phyloP scores from a whole-genome alignment of 805 yeast genomes.

The Hanseniaspora guilliermondii region DNA sequence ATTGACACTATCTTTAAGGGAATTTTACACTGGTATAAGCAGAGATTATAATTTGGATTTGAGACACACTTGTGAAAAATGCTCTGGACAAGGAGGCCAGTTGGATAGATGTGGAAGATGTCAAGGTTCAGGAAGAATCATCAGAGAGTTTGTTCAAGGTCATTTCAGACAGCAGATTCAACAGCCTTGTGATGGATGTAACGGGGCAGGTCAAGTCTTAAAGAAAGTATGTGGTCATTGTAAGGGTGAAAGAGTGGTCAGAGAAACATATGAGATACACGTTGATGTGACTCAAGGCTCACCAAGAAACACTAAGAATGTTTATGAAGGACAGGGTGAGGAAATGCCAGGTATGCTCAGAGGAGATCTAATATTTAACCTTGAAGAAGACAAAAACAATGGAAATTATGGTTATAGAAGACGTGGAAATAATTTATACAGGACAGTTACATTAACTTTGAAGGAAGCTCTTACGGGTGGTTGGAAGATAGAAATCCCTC shows the following conservation, averaged over 20 bases:
- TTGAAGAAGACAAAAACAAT: conserved; percentile 37
- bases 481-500: conserved; percentile 60
- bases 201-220: conserved; percentile 62
- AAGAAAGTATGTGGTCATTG: conserved; percentile 56
- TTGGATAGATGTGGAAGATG: conserved; percentile 55
- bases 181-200: conserved; percentile 64
- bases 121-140: conserved; percentile 58
- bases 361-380: conserved; percentile 61
- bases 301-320: conserved; percentile 44
- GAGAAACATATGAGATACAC: conserved; percentile 44
- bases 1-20: conserved; percentile 45
- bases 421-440: conserved; percentile 55
- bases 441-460: conserved; percentile 65
- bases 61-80: conserved; percentile 62
- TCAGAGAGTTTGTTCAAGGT: conserved; percentile 62
- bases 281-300: conserved; percentile 62
- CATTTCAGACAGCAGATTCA: conserved; percentile 84
- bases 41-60: conserved; percentile 50
- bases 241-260: conserved; percentile 52
- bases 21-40: conserved; percentile 59
- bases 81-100: conserved; percentile 76
- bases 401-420: conserved; percentile 78
- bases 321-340: conserved; percentile 67
- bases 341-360: conserved; percentile 69
- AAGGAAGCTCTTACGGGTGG: conserved; percentile 67